phyloP scores from a whole-genome alignment of 768 basidiomycete genomes.

The Albatrellus ellisii region DNA sequence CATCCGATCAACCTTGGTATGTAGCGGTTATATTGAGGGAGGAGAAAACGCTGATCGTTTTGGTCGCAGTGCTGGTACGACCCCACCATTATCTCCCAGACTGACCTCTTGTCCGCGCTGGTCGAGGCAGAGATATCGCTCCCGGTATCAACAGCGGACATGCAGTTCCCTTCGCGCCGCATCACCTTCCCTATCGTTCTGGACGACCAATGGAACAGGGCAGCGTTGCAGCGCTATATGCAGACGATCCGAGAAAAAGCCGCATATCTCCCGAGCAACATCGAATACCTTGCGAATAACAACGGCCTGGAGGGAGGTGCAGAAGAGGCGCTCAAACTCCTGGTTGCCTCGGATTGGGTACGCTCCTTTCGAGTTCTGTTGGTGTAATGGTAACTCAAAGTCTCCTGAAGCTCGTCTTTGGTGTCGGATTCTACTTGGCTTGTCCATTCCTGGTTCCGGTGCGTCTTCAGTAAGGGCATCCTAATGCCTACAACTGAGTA shows the following conservation, averaged over 20 bases:
- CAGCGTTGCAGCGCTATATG: slow-evolving; percentile 47
- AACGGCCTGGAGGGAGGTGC: slow-evolving; percentile 37
- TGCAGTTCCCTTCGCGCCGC: slow-evolving; percentile 36
- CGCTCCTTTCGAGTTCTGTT: slow-evolving; percentile 20
- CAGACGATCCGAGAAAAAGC: slow-evolving; percentile 38
- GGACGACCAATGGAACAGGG: slow-evolving; percentile 43
- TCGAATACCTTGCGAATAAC: slow-evolving; percentile 51
- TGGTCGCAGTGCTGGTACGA: slow-evolving; percentile 36
- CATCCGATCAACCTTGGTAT: slow-evolving; percentile 46
- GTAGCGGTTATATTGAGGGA: slow-evolving; percentile 6
- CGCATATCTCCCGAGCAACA: slow-evolving; percentile 55
- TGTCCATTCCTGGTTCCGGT: slow-evolving; percentile 53
- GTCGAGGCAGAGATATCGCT: slow-evolving; percentile 25
- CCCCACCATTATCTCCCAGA: slow-evolving; percentile 27
- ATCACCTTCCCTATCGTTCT: slow-evolving; percentile 51
- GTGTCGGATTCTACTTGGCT: slow-evolving; percentile 50
- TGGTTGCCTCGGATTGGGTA: slow-evolving; percentile 33
- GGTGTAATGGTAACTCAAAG: background rate
- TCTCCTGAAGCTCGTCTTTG: slow-evolving; percentile 39
- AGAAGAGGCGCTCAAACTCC: slow-evolving; percentile 29
- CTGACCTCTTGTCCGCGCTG: slow-evolving; percentile 28
- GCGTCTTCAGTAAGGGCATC: slow-evolving; percentile 8
- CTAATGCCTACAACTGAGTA: background rate
- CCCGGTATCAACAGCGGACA: slow-evolving; percentile 25
- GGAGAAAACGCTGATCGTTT: no score